These are phyloP conservation scores for Rutstroemia sp. DNA, from an alignment of 2,329 filamentous ascomycete species.

Conservation along the genomic window DNA sequence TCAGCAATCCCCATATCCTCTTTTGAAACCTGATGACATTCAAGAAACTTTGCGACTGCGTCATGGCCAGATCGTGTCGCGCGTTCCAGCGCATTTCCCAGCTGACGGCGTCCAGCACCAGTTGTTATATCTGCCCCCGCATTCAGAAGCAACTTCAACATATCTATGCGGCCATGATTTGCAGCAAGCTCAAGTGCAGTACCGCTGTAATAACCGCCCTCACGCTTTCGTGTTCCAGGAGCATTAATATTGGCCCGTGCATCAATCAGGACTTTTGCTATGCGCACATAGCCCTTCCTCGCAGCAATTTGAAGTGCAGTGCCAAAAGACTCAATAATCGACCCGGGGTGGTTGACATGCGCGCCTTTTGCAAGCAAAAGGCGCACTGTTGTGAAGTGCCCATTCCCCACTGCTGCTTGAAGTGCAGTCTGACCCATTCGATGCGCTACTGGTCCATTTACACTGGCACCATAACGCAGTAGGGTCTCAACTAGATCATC, in stretches of 20 bases:
- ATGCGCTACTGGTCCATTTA: background rate
- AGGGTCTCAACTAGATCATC: conserved; percentile 5
- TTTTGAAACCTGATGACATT: background rate
- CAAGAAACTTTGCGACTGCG: background rate
- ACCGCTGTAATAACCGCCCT: background rate
- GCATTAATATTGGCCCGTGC: background rate
- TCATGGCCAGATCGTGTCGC: background rate
- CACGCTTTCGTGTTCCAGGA: background rate
- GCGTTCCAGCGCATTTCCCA: background rate
- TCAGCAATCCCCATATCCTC: no score
- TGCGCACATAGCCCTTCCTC: background rate
- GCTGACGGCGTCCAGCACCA: background rate
- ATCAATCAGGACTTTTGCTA: background rate
- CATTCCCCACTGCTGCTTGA: conserved; percentile 14
- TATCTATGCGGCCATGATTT: background rate
- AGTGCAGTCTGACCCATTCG: conserved; percentile 15
- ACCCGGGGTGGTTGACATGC: background rate
- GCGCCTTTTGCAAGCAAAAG: conserved; percentile 26
- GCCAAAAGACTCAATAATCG: rapidly evolving
- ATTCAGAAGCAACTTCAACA: background rate
- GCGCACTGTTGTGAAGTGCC: conserved; percentile 30
- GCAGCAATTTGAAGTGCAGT: background rate
- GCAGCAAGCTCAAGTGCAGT: background rate
- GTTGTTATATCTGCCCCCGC: background rate
- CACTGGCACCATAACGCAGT: conserved; percentile 20